phyloP scores from a whole-genome alignment of 2,329 filamentous ascomycete species.

The Aspergillus pseudoviridinutans region DNA sequence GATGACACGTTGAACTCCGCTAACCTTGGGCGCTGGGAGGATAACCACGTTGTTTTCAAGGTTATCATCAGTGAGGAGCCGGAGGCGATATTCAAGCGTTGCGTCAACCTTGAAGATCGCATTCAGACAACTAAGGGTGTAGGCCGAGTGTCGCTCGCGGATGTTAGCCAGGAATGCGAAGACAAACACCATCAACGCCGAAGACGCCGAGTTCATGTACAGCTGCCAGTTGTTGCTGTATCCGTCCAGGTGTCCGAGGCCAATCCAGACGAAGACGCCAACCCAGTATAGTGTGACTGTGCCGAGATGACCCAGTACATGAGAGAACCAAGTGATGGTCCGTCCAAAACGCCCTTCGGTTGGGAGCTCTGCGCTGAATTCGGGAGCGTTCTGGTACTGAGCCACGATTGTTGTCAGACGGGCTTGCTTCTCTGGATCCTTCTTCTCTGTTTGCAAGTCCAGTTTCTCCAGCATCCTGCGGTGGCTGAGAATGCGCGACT shows the following conservation, averaged over 20 bases:
- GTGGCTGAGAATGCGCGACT: constrained; percentile 8
- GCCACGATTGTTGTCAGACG: background rate
- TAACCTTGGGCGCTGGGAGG: constrained; percentile 28
- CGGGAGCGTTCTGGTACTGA: background rate
- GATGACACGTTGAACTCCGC: constrained; percentile 33
- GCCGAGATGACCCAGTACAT: constrained; percentile 1
- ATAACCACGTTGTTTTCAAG: constrained; percentile 31
- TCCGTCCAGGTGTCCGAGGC: background rate
- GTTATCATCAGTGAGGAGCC: constrained; percentile 13
- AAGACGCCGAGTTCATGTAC: constrained; percentile 39
- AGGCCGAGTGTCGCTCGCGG: constrained; percentile 16
- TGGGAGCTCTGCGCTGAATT: constrained; percentile 25
- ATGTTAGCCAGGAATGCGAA: constrained; percentile 23
- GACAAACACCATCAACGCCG: constrained; percentile 41
- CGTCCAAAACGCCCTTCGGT: constrained; percentile 14
- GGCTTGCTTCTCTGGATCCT: background rate
- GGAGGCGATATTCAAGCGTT: constrained; percentile 13
- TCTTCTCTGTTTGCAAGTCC: background rate
- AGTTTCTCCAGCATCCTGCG: constrained; percentile 1
- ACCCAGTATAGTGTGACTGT: background rate
- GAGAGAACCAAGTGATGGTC: background rate
- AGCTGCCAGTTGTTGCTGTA: constrained; percentile 5
- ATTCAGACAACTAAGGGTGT: constrained; percentile 12
- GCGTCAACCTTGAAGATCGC: constrained; percentile 18
- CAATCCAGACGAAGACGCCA: constrained; percentile 3